These are phyloP conservation scores for Aspergillus niger DNA, from an alignment of 2,329 filamentous ascomycete species.

Conservation along the genomic window DNA sequence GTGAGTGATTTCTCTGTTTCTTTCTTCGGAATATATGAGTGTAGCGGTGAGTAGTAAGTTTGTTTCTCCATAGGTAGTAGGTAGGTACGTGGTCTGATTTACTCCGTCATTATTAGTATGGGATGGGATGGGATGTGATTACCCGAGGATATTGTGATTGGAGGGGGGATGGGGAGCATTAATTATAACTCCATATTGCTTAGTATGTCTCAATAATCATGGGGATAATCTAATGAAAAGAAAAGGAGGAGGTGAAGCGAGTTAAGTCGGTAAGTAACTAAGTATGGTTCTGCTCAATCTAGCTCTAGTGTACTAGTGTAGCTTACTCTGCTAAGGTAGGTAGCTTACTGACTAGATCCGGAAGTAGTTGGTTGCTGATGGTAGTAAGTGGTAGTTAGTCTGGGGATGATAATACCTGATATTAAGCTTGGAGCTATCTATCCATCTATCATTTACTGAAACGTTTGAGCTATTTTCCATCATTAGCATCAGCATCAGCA, in stretches of 20 bases:
- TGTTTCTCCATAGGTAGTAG: too few relatives aligned
- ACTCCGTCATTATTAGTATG: too few relatives aligned
- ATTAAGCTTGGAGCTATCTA: not conserved
- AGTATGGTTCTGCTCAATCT: not conserved
- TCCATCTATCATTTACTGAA: not conserved
- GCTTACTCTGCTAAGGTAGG: not conserved
- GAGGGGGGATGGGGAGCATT: too few relatives aligned
- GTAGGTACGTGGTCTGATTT: too few relatives aligned
- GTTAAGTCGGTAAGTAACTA: not conserved
- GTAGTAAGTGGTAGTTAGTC: too few relatives aligned
- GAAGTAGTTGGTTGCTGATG: not conserved
- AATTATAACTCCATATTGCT: not conserved
- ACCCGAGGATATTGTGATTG: too few relatives aligned
- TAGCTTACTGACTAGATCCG: not conserved
- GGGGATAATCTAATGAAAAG: not conserved
- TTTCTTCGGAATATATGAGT: too few relatives aligned
- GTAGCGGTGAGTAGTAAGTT: too few relatives aligned
- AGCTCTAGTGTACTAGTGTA: not conserved
- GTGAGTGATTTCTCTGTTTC: too few relatives aligned
- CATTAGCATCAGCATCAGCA: too few relatives aligned
- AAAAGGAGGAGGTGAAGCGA: not conserved
- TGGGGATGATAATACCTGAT: not conserved
- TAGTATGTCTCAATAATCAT: not conserved
- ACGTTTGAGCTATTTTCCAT: too few relatives aligned
- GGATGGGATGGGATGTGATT: too few relatives aligned